Conservation (phyloP, 805 yeast species). For the Teunomyces kruisii region DNA sequence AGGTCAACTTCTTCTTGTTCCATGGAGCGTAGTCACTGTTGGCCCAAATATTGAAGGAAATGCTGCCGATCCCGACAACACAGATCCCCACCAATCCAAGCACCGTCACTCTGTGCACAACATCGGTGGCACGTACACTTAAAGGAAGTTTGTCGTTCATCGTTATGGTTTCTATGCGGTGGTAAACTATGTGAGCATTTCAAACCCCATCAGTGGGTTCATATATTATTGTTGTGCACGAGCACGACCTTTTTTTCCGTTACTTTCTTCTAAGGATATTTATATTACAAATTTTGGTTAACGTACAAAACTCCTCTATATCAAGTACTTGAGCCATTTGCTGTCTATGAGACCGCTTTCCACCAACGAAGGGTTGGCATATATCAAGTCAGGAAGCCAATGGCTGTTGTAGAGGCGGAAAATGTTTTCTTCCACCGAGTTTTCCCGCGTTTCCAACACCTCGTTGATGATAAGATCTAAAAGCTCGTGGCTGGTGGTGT, state of each 20-base stretch:
- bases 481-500: slow-evolving; percentile 32
- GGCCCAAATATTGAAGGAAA: slow-evolving; percentile 40
- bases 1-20: slow-evolving; percentile 41
- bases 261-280: neutral
- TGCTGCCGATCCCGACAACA: slow-evolving; percentile 40
- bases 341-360: slow-evolving; percentile 32
- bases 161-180: slow-evolving; percentile 3
- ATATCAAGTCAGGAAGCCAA: slow-evolving; percentile 43
- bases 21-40: slow-evolving; percentile 44
- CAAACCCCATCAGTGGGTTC: slow-evolving; percentile 1
- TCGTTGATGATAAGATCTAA: slow-evolving; percentile 30
- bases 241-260: slow-evolving; percentile 3
- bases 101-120: slow-evolving; percentile 42
- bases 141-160: slow-evolving; percentile 33
- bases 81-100: slow-evolving; percentile 42
- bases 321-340: slow-evolving; percentile 39
- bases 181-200: neutral
- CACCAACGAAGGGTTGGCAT: slow-evolving; percentile 40
- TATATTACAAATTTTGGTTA: neutral
- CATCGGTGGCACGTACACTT: slow-evolving; percentile 44
- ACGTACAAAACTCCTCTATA: slow-evolving; percentile 18
- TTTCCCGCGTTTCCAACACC: slow-evolving; percentile 23
- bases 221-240: slow-evolving; percentile 1
- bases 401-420: slow-evolving; percentile 37
- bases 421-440: slow-evolving; percentile 22